Conservation (phyloP, 805 yeast genomes). For the Cyberlindnera maritima region DNA sequence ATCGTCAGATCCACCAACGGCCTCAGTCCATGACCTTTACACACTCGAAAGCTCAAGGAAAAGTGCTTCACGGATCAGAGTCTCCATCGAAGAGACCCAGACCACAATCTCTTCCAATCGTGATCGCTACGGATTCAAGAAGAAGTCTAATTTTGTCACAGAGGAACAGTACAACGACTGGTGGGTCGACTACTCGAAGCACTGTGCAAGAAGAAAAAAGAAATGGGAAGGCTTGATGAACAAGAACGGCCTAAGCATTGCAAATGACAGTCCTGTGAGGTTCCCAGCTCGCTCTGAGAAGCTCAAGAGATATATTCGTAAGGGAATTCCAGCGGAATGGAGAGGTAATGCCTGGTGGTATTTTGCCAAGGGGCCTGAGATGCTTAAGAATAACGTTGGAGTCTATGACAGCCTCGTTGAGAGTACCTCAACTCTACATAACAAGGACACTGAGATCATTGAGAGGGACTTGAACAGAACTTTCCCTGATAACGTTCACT, state of each 20-base stretch:
- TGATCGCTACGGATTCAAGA: slow-evolving; percentile 89
- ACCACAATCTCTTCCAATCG: slow-evolving; percentile 22
- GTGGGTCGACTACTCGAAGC: slow-evolving; percentile 68
- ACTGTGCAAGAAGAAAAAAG: slow-evolving; percentile 58
- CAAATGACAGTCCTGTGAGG: slow-evolving; percentile 52
- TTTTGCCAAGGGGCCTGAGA: slow-evolving; percentile 83
- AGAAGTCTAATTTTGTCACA: slow-evolving; percentile 52
- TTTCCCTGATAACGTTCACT: slow-evolving; percentile 88
- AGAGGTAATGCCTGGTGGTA: slow-evolving; percentile 96
- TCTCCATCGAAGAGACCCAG: slow-evolving; percentile 14
- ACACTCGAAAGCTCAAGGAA: slow-evolving; percentile 14
- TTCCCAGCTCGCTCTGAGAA: slow-evolving; percentile 81
- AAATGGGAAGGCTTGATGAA: slow-evolving; percentile 75
- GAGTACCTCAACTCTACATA: slow-evolving; percentile 51
- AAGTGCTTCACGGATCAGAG: slow-evolving; percentile 14
- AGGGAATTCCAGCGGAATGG: slow-evolving; percentile 97
- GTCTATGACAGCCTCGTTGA: slow-evolving; percentile 67
- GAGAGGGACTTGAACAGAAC: slow-evolving; percentile 93
- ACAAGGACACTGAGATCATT: slow-evolving; percentile 84
- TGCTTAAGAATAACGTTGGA: slow-evolving; percentile 65
- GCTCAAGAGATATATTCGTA: slow-evolving; percentile 75
- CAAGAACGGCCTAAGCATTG: slow-evolving; percentile 58
- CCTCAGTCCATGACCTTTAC: slow-evolving; percentile 6
- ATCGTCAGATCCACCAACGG: background rate
- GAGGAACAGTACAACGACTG: slow-evolving; percentile 64